Conservation (phyloP, 139 green algal species). For the Coelastrella sp. region DNA sequence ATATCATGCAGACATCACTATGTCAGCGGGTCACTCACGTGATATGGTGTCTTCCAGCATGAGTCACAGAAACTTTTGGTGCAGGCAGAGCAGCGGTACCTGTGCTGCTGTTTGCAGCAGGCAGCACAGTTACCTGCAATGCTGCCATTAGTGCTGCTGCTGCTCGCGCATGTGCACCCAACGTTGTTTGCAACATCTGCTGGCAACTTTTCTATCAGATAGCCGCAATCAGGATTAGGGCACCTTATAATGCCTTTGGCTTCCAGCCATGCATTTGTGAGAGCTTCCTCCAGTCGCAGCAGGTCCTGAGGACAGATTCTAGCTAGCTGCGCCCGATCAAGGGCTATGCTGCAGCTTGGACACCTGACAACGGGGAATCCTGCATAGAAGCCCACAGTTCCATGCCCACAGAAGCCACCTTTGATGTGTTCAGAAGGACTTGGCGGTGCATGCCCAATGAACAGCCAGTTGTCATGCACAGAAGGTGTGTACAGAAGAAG, state of each 20-base stretch:
- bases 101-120: conserved; percentile 30
- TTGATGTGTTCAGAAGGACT: no score
- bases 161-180: background rate
- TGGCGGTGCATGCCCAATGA: no score
- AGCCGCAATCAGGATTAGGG: background rate
- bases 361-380: conserved; percentile 26
- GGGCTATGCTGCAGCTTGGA: background rate
- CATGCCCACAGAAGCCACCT: no score
- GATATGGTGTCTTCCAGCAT: conserved; percentile 9
- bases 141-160: background rate
- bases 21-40: background rate
- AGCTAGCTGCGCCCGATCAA: background rate
- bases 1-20: background rate
- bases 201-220: conserved; percentile 20
- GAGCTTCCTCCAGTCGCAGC: conserved; percentile 20
- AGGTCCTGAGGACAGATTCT: conserved; percentile 2
- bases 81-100: conserved; percentile 26
- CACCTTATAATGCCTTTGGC: conserved; percentile 30
- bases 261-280: conserved; percentile 33
- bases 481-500: no score
- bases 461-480: no score
- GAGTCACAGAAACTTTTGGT: conserved; percentile 27
- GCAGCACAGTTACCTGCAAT: background rate
- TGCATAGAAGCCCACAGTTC: background rate
- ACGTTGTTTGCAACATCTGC: background rate